Evolutionary conservation across 192 early-diverging fungal genomes (phyloP), one percentile per base, ranked within the genome.

Genomic region (Helicostylum pulchrum): DNA sequence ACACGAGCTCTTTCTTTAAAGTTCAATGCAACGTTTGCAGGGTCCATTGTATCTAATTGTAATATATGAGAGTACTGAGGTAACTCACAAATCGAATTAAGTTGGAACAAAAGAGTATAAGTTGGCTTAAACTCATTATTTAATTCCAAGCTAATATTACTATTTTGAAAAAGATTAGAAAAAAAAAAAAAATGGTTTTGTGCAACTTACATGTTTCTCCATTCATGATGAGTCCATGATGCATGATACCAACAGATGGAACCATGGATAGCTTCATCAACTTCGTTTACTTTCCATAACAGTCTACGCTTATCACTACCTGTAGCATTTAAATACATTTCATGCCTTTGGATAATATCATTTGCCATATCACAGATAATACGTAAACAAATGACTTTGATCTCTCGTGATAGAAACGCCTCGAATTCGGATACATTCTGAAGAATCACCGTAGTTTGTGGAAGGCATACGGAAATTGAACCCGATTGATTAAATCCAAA

Each of bases 281-380:
- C 68, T 31, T 69, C 64, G 49, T 75, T 65, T 7, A 75, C 68
- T 26, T 66, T 66, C 74, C 74, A 75, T 15, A 67, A 43, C 31
- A 61, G 67, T 26, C 34, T 67, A 9, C 42, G 39, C 36, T 67
- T 66, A 7, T 70, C 68, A 32, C 56, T 56, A 12, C 36, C 52
- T 15, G 48, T 56, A 9, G 63, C 48, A 12, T 21, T 11, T 12
- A 54, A 31, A 54, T 66, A 67, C 32, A 36, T 15, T 17, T 12
- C 19, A 17, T 61, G 34, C 11, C 43, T 58, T 58, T 53, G 52
- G 19, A 75, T 52, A 1, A 75, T 14, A 30, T 66, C 64, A 44
- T 75, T 75, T 31, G 64, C 65, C 31, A 58, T 65, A 14, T 75
- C 65, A 53, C 74, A 75, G 46, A 67, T 65, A 17, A 54, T 60